Evolutionary conservation across 202 grass and related monocot genomes (phyloP), one percentile per base, ranked within the genome.

Genomic region (Elaeis oleifera): DNA sequence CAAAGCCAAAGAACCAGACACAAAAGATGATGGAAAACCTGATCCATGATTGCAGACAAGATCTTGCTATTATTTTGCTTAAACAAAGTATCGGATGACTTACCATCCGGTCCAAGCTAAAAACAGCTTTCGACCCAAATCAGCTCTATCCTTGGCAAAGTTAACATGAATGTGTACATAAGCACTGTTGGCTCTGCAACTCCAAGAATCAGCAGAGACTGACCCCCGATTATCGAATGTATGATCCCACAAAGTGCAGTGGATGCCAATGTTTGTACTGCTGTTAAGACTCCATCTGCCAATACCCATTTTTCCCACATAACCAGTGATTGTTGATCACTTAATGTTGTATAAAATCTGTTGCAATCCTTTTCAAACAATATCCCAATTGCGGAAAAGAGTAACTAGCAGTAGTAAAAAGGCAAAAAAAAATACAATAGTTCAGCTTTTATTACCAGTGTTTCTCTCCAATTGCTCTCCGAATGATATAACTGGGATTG

Each of bases 131-230:
- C 56, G 85, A 48, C 95, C 88, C 3, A 99, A 73, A 57, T 87
- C 89, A 0, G 69, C 57, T 44, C 85, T 80, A 68, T 99, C 85
- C 71, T 99, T 99, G 48, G 89, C 95, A 4, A 99, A 99, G 62
- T 82, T 84, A 61, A 99, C 95, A 99, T 99, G 89, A 99, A 99
- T 23, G 88, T 99, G 73, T 99, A 99, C 95, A 99, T 99, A 54
- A 99, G 81, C 51, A 99, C 89, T 0, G 95, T 99, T 5, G 95
- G 95, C 18, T 99, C 95, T 9, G 95, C 95, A 2, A 99, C 95
- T 3, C 95, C 95, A 14, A 99, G 83, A 71, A 99, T 94, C 63
- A 99, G 83, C 68, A 99, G 78, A 32, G 95, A 85, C 23, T 99
- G 95, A 1, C 95, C 95, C 55, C 95, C 95, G 18, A 99, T 61